Base-by-base conservation (phyloP, 2,329 filamentous ascomycete species). In the Fusarium sacchari region DNA sequence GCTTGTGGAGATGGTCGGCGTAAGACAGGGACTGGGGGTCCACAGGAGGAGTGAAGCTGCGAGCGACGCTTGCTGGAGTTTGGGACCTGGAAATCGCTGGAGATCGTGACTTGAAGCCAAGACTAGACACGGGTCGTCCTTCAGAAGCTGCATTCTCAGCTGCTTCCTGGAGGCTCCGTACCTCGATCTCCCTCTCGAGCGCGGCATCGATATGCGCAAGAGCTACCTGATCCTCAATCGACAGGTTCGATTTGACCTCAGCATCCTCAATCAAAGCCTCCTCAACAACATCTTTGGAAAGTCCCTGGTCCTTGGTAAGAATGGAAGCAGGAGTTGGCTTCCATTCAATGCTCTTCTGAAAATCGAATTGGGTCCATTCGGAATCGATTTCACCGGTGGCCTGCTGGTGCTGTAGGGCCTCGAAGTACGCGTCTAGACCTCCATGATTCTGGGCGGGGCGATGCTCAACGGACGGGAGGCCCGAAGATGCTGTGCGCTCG, bases 341-440 rank as follows among this genome's bases (percentile, higher is more conserved):
- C 94, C 95, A 97, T 80, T 96, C 95, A 77, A 98, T 94, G 72
- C 92, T 89, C 82, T 94, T 93, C 63, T 92, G 93, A 81, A 97
- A 95, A 82, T 97, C 93, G 79, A 95, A 97, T 81, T 97, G 94
- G 47, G 92, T 92, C 94, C 94, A 97, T 81, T 98, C 95, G 75
- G 92, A 91, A 57, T 94, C 92, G 53, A 91, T 84, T 42, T 89
- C 88, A 26, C 87, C 85, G n/a, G 78, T 78, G 8, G 79, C 92
- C 81, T 96, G 91, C 73, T 92, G 89, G 81, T 93, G 92, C 82
- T 96, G 94, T 86, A 96, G 93, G 61, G 94, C 94, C 82, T 96
- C 94, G 79, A 95, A 97, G 84, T 97, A 98, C 77, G 94, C 95
- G 71, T 95, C 95, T 87, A 98, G 81, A 68, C 92, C 93, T 72